Evolutionary conservation across 2,329 filamentous ascomycete genomes (phyloP).

Genomic region (Nannizziopsis barbatae): DNA sequence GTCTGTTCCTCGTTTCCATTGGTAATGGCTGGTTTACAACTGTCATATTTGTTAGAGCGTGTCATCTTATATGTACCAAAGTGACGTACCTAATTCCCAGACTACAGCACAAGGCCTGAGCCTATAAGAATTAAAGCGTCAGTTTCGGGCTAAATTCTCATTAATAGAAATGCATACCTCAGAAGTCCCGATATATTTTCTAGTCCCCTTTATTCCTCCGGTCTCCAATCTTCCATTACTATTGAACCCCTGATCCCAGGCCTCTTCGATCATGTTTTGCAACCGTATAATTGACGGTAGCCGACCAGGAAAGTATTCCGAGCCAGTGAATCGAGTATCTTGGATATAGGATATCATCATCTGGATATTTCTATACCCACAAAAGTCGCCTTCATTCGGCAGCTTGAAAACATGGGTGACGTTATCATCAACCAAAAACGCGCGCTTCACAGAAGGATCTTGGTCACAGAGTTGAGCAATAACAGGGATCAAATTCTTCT

Average conservation of each 20-base stretch:
- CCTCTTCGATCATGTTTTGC: conserved; percentile 74
- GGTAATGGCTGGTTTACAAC: conserved; percentile 53
- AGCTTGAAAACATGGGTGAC: conserved; percentile 75
- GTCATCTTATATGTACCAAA: not conserved
- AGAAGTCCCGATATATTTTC: conserved; percentile 90
- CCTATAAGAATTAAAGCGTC: conserved; percentile 40
- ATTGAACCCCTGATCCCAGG: conserved; percentile 81
- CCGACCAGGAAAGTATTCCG: conserved; percentile 47
- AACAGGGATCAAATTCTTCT: conserved; percentile 48
- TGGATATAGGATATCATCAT: conserved; percentile 75
- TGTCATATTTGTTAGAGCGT: conserved; percentile 15
- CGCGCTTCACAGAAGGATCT: conserved; percentile 53
- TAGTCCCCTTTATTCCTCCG: conserved; percentile 72
- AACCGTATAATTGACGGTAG: conserved; percentile 70
- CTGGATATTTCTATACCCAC: conserved; percentile 90
- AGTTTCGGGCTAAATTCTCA: not conserved
- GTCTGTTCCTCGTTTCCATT: conserved; percentile 35
- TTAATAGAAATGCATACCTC: conserved; percentile 47
- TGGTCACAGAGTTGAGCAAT: conserved; percentile 54
- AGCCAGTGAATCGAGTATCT: conserved; percentile 45
- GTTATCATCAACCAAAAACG: conserved; percentile 67
- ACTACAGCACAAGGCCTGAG: conserved; percentile 63
- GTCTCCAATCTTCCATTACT: conserved; percentile 64
- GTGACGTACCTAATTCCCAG: conserved; percentile 52
- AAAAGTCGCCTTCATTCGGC: conserved; percentile 76